Base-by-base conservation (phyloP, 805 yeast species). In the Groenewaldozyma salmanticensis region DNA sequence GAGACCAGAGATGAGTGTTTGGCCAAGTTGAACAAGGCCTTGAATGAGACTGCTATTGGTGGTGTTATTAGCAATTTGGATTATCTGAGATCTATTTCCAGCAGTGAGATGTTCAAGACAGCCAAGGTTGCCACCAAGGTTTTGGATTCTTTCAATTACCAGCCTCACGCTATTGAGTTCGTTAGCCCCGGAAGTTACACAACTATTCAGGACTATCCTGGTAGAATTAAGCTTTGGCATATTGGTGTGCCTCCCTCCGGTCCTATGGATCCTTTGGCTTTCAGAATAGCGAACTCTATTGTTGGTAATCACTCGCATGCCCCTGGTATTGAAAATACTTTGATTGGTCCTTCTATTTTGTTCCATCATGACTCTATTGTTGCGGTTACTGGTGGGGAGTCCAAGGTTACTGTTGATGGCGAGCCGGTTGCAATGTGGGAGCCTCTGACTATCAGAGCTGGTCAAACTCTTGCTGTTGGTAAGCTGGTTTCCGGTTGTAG, bases 241-340 rank as follows among this genome's bases (percentile, higher is more conserved):
- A 74, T 82, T 52, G 98, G 98, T 60, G 97, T 90, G 42, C 98
- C 98, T 20, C 97, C 97, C 5, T 85, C 95, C 32, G 98, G 98
- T 35, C 96, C 97, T 45, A 92, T 90, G 97, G 98, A 90, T 64
- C 75, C 79, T 46, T 88, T 79, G 54, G 79, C 96, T 3, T 88
- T 88, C 68, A 72, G 96, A 54, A 60, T 85, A 47, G 96, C 95
- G 17, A 90, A 90, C 67, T 69, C 82, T 57, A 77, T 85, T 54
- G 97, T 90, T 35, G 97, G 96, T 45, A 92, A 90, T 62, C 74
- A 79, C 51, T 64, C 69, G 48, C 66, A 71, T 35, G 81, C 96
- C 7, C 95, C 97, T 4, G 96, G 94, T 27, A 71, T 90, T 57
- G 98, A 90, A 64, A 69, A 84, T 43, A 92, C 97, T 1, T 67